Conservation (phyloP, 2,329 filamentous ascomycete genomes). For the Phaeosphaeria sp. region DNA sequence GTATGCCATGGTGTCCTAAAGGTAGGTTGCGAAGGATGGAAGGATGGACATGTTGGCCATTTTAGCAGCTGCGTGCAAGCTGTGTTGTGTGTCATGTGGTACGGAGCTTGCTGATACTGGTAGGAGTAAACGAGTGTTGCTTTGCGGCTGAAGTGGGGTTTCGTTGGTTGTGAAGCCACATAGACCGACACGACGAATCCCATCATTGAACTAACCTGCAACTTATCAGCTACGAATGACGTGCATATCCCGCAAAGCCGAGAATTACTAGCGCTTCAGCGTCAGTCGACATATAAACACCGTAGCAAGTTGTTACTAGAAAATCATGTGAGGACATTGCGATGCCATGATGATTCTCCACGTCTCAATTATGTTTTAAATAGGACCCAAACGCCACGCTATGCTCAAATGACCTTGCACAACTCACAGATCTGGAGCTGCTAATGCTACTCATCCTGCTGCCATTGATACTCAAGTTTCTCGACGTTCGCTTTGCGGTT, state of each 20-base stretch:
- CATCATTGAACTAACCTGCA: background rate
- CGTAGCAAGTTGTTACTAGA: background rate
- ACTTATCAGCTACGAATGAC: too few relatives aligned
- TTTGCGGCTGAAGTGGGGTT: slow-evolving; percentile 3
- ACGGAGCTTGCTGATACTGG: background rate
- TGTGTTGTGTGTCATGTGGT: background rate
- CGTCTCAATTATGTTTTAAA: background rate
- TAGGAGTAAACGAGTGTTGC: background rate
- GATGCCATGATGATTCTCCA: background rate
- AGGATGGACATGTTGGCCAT: background rate
- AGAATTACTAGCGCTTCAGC: background rate
- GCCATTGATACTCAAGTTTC: slow-evolving; percentile 88
- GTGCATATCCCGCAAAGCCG: too few relatives aligned
- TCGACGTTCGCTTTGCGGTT: slow-evolving; percentile 79
- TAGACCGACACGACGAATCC: background rate
- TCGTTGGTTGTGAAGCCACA: background rate
- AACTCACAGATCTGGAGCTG: background rate
- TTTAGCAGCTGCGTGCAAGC: background rate
- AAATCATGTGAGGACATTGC: background rate
- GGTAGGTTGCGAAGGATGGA: background rate
- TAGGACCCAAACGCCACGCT: slow-evolving; percentile 8
- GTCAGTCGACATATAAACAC: background rate
- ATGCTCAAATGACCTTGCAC: slow-evolving; percentile 2
- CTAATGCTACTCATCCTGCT: slow-evolving; percentile 78
- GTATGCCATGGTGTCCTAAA: background rate